Conservation (phyloP, 106 monocot species). For the Xerophyta viscosa region DNA sequence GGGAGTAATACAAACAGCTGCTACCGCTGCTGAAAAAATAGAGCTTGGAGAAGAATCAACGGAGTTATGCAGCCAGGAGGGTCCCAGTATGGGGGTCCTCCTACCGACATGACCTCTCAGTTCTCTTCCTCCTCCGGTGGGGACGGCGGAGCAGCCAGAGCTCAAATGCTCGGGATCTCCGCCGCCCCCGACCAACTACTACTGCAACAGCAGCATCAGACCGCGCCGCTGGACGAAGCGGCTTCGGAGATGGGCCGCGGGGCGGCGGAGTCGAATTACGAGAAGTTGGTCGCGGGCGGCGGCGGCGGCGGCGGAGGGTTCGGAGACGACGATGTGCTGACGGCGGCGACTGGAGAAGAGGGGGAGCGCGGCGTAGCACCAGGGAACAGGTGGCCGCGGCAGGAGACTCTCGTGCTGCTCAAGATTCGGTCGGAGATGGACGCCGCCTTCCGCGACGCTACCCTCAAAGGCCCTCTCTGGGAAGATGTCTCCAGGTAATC, state of each 20-base stretch:
- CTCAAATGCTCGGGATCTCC: constrained; percentile 6
- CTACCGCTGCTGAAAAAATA: too few species aligned
- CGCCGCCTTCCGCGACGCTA: constrained; percentile 72
- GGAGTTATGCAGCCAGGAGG: constrained; percentile 38
- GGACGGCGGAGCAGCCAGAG: neutral
- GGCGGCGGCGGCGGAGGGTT: constrained; percentile 15
- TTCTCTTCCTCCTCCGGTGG: constrained; percentile 2
- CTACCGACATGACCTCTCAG: constrained; percentile 24
- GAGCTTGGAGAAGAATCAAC: too few species aligned
- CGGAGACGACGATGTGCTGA: constrained; percentile 22
- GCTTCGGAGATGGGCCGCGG: constrained; percentile 45
- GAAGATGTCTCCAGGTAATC: constrained; percentile 91
- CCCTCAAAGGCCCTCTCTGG: constrained; percentile 83
- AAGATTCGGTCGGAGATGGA: constrained; percentile 98
- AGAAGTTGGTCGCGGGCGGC: constrained; percentile 32
- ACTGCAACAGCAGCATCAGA: constrained; percentile 8
- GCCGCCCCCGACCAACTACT: constrained; percentile 11
- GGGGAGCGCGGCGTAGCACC: constrained; percentile 20
- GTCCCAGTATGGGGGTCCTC: constrained; percentile 40
- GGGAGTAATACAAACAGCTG: too few species aligned
- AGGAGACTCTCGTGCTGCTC: constrained; percentile 80
- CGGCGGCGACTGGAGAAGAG: constrained; percentile 19
- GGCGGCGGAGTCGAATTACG: constrained; percentile 26
- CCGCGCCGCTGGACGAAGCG: constrained; percentile 17
- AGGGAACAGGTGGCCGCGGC: constrained; percentile 87